Percentiles rank a stretch among this genome's conserved stretches.
phyloP scores from a whole-genome alignment of 164 flowering plant species.

The Vitis riparia region DNA sequence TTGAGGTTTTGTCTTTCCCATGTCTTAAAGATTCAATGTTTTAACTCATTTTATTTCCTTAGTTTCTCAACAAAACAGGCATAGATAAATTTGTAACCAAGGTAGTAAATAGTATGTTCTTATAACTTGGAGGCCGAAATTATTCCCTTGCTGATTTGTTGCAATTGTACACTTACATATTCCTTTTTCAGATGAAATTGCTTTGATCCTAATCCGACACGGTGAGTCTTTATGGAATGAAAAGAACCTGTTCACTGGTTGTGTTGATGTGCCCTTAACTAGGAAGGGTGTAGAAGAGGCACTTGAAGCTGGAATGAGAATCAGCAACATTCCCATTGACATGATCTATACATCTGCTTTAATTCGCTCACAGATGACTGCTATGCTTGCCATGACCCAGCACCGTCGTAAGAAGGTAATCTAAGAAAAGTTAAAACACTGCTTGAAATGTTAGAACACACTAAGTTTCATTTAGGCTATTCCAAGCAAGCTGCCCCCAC shows the following conservation, averaged over 20 bases:
- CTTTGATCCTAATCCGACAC: constrained; percentile 84
- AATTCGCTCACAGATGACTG: constrained; percentile 99
- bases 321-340: constrained; percentile 94
- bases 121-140: neutral
- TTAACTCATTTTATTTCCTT: no score
- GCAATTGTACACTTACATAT: neutral
- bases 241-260: constrained; percentile 93
- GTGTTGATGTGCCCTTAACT: constrained; percentile 96
- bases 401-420: constrained; percentile 95
- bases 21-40: no score
- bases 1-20: no score
- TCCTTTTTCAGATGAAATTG: constrained; percentile 68
- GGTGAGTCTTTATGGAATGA: constrained; percentile 99
- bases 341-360: constrained; percentile 85
- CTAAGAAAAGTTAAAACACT: neutral
- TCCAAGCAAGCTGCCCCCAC: neutral
- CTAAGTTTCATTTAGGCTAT: neutral
- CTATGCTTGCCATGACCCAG: constrained; percentile 99
- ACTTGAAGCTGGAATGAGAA: constrained; percentile 94
- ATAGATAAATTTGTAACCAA: no score
- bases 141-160: neutral
- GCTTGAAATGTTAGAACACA: neutral
- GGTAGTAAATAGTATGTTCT: no score
- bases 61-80: no score
- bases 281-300: constrained; percentile 97